These are phyloP conservation scores for Ophiosphaerella korrae DNA, from an alignment of 2,329 filamentous ascomycete genomes.

Conservation along the genomic window DNA sequence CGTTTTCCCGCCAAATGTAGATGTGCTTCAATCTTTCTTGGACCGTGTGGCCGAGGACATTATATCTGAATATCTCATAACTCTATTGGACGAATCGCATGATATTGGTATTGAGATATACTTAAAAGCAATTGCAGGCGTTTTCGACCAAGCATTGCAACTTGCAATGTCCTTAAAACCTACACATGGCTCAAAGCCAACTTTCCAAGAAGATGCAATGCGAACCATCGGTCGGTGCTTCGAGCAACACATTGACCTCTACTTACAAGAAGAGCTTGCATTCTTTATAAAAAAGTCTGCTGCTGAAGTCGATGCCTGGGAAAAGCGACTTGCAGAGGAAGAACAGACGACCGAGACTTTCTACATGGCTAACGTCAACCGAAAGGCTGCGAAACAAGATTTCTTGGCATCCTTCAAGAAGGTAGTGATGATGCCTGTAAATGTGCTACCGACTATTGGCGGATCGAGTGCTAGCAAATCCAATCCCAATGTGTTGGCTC, in stretches of 20 bases:
- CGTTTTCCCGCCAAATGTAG: constrained; percentile 74
- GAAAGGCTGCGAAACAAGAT: constrained; percentile 94
- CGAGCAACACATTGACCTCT: constrained; percentile 91
- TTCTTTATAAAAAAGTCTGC: constrained; percentile 80
- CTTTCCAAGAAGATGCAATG: constrained; percentile 68
- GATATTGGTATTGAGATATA: constrained; percentile 76
- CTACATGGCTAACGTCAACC: constrained; percentile 93
- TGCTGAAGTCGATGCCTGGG: constrained; percentile 80
- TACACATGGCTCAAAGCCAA: constrained; percentile 65
- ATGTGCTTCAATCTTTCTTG: constrained; percentile 78
- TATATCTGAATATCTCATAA: constrained; percentile 82
- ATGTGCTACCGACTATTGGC: constrained; percentile 74
- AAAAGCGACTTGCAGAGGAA: constrained; percentile 88
- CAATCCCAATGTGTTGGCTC: constrained; percentile 20
- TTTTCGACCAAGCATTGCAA: constrained; percentile 83
- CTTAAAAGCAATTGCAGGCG: constrained; percentile 81
- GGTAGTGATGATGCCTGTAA: constrained; percentile 98
- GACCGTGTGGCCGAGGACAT: constrained; percentile 82
- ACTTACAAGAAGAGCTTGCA: constrained; percentile 88
- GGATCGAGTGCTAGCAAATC: constrained; percentile 45
- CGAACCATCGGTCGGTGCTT: constrained; percentile 75
- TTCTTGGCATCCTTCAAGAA: constrained; percentile 97
- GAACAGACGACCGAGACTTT: constrained; percentile 90
- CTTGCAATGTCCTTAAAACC: constrained; percentile 74
- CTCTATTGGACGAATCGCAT: constrained; percentile 86